A percentile compares a stretch with the other conserved stretches of the same genome.
These are phyloP conservation scores for Phtheirospermum japonicum DNA, from an alignment of 257 asterid genomes.

Conservation along the genomic window DNA sequence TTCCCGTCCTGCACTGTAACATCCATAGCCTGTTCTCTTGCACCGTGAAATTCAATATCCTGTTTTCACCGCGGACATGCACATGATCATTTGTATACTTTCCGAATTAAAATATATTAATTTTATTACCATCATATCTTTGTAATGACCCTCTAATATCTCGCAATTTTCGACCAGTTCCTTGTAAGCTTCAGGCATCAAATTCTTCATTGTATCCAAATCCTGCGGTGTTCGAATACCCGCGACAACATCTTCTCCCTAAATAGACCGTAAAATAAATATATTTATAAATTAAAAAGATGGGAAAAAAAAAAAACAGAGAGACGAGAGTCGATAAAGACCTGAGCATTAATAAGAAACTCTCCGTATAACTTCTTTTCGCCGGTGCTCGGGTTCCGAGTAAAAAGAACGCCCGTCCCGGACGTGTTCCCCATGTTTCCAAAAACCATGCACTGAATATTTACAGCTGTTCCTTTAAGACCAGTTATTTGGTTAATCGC, in stretches of 20 bases:
- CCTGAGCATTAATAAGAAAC: no score
- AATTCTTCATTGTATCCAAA: no score
- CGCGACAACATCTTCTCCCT: constrained; percentile 99
- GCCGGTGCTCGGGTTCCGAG: constrained; percentile 92
- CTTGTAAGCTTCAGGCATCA: no score
- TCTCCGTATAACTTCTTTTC: constrained; percentile 96
- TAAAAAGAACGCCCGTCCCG: constrained; percentile 95
- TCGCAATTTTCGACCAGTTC: no score
- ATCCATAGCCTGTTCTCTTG: no score
- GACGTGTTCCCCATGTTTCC: constrained; percentile 98
- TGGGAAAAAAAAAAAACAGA: neutral
- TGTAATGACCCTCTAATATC: no score
- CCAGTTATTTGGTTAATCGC: constrained; percentile 86
- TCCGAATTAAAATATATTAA: no score
- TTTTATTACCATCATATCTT: no score
- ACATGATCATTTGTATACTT: no score
- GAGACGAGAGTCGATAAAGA: constrained; percentile 22
- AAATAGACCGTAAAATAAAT: neutral
- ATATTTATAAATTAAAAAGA: neutral
- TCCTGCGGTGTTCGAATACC: constrained; percentile 97
- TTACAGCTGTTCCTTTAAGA: constrained; percentile 90
- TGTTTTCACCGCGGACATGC: no score
- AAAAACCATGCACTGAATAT: constrained; percentile 95
- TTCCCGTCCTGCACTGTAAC: no score
- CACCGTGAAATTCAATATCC: no score